Percentiles rank a stretch among this genome's conserved stretches.
Conservation (phyloP, 306 rosid genomes). For the Prunus fruticosa region DNA sequence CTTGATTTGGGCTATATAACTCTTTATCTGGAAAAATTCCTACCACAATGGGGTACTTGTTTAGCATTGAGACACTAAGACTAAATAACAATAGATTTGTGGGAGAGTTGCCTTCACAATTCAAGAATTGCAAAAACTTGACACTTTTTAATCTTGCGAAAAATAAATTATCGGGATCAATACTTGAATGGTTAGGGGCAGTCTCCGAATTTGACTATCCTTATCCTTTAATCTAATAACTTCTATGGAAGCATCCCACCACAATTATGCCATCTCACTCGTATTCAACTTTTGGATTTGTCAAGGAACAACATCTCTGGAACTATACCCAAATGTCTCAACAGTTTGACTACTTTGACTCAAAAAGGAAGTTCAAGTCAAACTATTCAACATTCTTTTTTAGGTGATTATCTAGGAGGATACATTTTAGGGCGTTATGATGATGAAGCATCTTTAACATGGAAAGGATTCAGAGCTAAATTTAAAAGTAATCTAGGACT, state of each 20-base stretch:
- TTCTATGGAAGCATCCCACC: conserved; percentile 2
- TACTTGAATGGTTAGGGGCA: conserved; percentile 12
- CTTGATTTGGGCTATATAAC: conserved; percentile 1
- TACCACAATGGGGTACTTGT: background rate
- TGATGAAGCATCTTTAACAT: too few relatives aligned
- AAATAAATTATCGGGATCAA: background rate
- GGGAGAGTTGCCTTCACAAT: background rate
- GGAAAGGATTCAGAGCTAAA: too few relatives aligned
- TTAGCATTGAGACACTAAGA: background rate
- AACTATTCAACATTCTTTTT: too few relatives aligned
- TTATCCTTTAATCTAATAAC: background rate
- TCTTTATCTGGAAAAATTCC: conserved; percentile 13
- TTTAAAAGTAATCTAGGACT: too few relatives aligned
- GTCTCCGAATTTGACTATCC: background rate
- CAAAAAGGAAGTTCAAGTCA: too few relatives aligned
- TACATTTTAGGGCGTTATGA: too few relatives aligned
- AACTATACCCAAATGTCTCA: too few relatives aligned
- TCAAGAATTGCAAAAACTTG: background rate
- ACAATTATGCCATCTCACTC: background rate
- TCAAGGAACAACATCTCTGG: too few relatives aligned
- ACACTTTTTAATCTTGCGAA: background rate
- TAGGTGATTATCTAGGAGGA: too few relatives aligned
- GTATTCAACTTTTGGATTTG: too few relatives aligned
- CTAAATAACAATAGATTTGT: background rate
- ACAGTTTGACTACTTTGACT: too few relatives aligned